Evolutionary conservation across 2,329 filamentous ascomycete genomes (phyloP).

Genomic region (Hawksworthiomyces lignivorus): DNA sequence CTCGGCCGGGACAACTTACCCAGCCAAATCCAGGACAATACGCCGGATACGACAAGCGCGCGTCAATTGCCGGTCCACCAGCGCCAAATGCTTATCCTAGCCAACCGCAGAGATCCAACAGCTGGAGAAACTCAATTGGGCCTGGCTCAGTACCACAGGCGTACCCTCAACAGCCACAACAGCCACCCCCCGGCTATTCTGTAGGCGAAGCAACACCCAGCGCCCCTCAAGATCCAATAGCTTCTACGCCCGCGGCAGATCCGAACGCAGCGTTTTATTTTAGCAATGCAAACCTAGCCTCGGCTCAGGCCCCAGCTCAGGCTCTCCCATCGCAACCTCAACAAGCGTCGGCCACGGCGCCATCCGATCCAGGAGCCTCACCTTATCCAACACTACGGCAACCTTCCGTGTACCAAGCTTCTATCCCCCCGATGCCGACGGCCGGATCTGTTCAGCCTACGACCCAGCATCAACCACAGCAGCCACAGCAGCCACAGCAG

Average conservation of each 20-base stretch:
- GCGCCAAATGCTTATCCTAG: slow-evolving; percentile 33
- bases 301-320: too few species aligned
- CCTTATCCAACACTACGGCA: slow-evolving; percentile 47
- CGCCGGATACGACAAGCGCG: slow-evolving; percentile 33
- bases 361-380: slow-evolving; percentile 36
- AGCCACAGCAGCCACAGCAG: background rate
- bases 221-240: slow-evolving; percentile 23
- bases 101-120: slow-evolving; percentile 41
- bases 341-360: slow-evolving; percentile 30
- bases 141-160: slow-evolving; percentile 27
- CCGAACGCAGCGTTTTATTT: slow-evolving; percentile 53
- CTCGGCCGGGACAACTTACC: too few species aligned
- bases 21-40: slow-evolving; percentile 33
- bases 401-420: slow-evolving; percentile 34
- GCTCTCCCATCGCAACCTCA: slow-evolving; percentile 26
- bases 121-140: slow-evolving; percentile 39
- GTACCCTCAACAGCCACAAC: slow-evolving; percentile 22
- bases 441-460: slow-evolving; percentile 20
- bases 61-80: slow-evolving; percentile 32
- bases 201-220: slow-evolving; percentile 5
- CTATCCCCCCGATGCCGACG: slow-evolving; percentile 33
- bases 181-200: slow-evolving; percentile 1
- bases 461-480: slow-evolving; percentile 10
- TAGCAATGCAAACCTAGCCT: slow-evolving; percentile 31
- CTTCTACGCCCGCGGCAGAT: slow-evolving; percentile 35